Base-by-base conservation (phyloP, 805 yeast genomes). In the Candida pini region DNA sequence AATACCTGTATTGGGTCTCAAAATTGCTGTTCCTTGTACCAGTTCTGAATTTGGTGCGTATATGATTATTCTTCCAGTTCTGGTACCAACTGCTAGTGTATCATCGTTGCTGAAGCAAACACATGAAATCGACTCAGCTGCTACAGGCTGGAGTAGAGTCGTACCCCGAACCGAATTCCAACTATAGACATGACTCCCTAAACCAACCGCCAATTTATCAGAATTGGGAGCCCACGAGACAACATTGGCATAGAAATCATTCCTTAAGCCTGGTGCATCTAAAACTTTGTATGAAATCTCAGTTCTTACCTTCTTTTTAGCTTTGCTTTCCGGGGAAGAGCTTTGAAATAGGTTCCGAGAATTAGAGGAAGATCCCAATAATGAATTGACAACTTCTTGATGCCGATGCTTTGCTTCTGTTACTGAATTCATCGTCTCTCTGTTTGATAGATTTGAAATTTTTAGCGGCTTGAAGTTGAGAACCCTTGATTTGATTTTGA, bases 191-290 rank as follows among this genome's bases (percentile, higher is more conserved):
- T 68, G 58, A 4, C 63, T 48, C 0, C 76, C 79, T 21, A 85
- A 60, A 0, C 89, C 96, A 2, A 86, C 86, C 0, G 80, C 79
- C 0, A 85, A 60, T 17, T 62, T 63, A 27, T 66, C 66, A 1
- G 74, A 58, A 12, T 45, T 46, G 6, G 51, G 52, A 0, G 88
- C 76, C 95, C 95, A 86, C 5, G 86, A 71, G 0, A 86, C 70
- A 35, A 83, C 62, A 49, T 83, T 83, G 1, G 85, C 70, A 56
- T 86, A 87, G 50, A 78, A 86, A 53, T 87, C 95, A 54, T 84
- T 80, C 40, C 81, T 62, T 34, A 86, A 55, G 2, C 76, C 76
- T 0, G 88, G 88, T 0, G 92, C 89, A 50, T 75, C 81, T 14
- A 79, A 54, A 0, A 76, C 76, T 40, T 71, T 64, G 42, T 57